Evolutionary conservation across 352 stramenopile species (phyloP).

Genomic region (Globisporangium cederbergense): DNA sequence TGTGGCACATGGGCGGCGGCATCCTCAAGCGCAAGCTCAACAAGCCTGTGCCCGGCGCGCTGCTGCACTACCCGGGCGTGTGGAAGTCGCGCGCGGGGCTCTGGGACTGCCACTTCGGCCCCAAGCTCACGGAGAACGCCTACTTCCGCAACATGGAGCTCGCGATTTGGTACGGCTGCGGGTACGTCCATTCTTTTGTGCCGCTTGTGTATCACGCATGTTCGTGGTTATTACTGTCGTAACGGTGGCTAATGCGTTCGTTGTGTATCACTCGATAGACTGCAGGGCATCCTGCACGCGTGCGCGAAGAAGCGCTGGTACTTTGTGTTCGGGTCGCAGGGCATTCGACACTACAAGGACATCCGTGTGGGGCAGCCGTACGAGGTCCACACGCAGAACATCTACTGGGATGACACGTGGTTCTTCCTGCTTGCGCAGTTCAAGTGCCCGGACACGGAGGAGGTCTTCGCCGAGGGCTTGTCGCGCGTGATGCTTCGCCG

Average conservation of each 20-base stretch:
- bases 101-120: constrained; percentile 51
- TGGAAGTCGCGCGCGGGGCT: constrained; percentile 58
- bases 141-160: constrained; percentile 77
- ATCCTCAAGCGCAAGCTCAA: constrained; percentile 46
- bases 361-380: constrained; percentile 51
- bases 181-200: constrained; percentile 25
- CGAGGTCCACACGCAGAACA: constrained; percentile 64
- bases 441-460: constrained; percentile 55
- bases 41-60: constrained; percentile 33
- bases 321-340: constrained; percentile 71
- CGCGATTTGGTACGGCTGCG: constrained; percentile 67
- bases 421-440: constrained; percentile 67
- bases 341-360: constrained; percentile 54
- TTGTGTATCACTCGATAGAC: constrained; percentile 6
- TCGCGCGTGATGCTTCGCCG: constrained; percentile 60
- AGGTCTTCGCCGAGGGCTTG: constrained; percentile 61
- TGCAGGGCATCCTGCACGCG: constrained; percentile 53
- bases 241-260: background rate
- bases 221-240: background rate
- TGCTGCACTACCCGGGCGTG: constrained; percentile 53
- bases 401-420: constrained; percentile 75
- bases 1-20: constrained; percentile 68
- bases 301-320: constrained; percentile 57
- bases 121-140: constrained; percentile 53
- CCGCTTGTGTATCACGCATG: background rate